A percentile compares a stretch with the other conserved stretches of the same genome.
These are phyloP conservation scores for Firmiana major DNA, from an alignment of 345 rosid species.

Conservation along the genomic window DNA sequence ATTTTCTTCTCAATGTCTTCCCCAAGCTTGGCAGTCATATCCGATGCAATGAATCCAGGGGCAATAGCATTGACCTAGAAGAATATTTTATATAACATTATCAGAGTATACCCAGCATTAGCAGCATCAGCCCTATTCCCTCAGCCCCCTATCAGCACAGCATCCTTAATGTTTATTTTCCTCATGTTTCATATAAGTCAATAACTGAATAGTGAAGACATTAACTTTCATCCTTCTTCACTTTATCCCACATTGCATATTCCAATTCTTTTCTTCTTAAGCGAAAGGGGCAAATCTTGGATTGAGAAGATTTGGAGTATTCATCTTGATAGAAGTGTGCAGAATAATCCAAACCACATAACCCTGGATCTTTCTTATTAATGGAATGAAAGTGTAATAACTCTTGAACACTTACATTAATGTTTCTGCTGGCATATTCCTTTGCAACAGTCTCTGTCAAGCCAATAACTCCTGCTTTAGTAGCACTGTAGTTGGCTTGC, in stretches of 20 bases:
- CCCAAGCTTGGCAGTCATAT: slow-evolving; percentile 92
- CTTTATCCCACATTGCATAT: neutral
- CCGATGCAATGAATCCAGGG: slow-evolving; percentile 93
- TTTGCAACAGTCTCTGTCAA: slow-evolving; percentile 79
- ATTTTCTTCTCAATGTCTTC: slow-evolving; percentile 91
- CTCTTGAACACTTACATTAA: slow-evolving; percentile 49
- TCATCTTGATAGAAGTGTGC: too few relatives aligned
- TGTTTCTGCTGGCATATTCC: slow-evolving; percentile 90
- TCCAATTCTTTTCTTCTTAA: neutral
- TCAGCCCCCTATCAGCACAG: neutral
- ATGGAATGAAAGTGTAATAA: neutral
- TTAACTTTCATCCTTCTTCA: neutral
- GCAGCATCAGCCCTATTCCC: neutral
- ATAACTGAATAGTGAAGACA: neutral
- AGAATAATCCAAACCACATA: neutral
- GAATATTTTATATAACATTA: neutral
- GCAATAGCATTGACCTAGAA: slow-evolving; percentile 86
- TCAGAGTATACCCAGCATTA: slow-evolving; percentile 12
- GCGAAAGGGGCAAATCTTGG: neutral
- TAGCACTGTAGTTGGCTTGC: slow-evolving; percentile 98
- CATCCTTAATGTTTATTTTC: neutral
- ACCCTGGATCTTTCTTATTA: neutral
- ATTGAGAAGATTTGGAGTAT: neutral
- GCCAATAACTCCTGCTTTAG: slow-evolving; percentile 99
- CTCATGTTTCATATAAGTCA: neutral